Percentiles rank a stretch among this genome's conserved stretches.
phyloP scores from a whole-genome alignment of 208 protist genomes.

The Crithidia bombi region DNA sequence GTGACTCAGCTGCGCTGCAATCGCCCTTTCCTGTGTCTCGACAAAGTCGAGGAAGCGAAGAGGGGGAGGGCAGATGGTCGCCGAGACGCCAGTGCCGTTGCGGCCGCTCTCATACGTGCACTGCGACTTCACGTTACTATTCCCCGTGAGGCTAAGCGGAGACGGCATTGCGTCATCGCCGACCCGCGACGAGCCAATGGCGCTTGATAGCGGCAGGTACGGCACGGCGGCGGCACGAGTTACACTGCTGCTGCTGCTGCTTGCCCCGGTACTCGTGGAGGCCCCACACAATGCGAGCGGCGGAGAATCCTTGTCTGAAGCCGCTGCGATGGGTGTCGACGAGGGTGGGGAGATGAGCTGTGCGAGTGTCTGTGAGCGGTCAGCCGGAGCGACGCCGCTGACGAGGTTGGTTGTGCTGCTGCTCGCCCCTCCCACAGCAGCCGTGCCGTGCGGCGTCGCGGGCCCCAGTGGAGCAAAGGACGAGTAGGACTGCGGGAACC shows the following conservation, averaged over 20 bases:
- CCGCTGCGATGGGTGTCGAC: neutral
- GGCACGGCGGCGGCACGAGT: neutral
- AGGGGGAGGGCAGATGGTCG: slow-evolving; percentile 6
- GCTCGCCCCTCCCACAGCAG: neutral
- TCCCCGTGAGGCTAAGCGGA: slow-evolving; percentile 4
- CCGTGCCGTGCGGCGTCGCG: neutral
- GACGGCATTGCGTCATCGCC: neutral
- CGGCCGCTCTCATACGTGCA: neutral
- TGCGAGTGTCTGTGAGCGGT: slow-evolving; percentile 11
- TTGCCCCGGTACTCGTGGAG: no score
- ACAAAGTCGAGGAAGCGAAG: slow-evolving; percentile 34
- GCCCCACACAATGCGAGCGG: neutral
- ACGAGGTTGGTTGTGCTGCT: slow-evolving; percentile 9
- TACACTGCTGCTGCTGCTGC: neutral
- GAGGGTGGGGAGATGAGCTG: slow-evolving; percentile 19
- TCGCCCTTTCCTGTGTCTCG: slow-evolving; percentile 30
- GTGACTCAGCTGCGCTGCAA: slow-evolving; percentile 36
- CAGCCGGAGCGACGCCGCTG: neutral
- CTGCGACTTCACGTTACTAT: neutral
- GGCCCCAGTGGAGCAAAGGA: slow-evolving; percentile 1
- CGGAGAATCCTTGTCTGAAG: neutral
- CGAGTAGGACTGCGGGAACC: slow-evolving; percentile 1
- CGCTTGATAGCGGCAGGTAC: slow-evolving; percentile 2
- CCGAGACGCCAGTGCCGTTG: neutral
- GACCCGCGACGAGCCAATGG: neutral